Evolutionary conservation across 129 eudicot species (phyloP).

Genomic region (Dittrichia graveolens): DNA sequence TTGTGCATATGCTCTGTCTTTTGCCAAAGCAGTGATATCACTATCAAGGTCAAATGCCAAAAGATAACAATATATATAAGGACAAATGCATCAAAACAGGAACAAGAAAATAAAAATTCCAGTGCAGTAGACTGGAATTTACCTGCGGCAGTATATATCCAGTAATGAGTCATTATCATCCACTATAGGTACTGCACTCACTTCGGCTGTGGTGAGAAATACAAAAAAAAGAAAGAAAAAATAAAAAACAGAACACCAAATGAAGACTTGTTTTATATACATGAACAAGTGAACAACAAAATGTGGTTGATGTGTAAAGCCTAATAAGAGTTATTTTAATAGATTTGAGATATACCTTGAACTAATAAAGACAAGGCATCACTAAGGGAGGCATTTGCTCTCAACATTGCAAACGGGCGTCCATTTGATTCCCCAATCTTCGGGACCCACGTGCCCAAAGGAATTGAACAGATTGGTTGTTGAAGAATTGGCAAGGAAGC

Average conservation of each 20-base stretch:
- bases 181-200: constrained; percentile 89
- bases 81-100: constrained; percentile 3
- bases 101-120: constrained; percentile 10
- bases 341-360: constrained; percentile 47
- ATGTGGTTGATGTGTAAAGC: too few species aligned
- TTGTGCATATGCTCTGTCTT: constrained; percentile 81
- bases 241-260: not conserved
- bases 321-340: too few species aligned
- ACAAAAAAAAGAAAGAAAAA: not conserved
- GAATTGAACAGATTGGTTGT: constrained; percentile 74
- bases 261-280: not conserved
- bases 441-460: constrained; percentile 93
- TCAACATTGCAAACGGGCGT: constrained; percentile 68
- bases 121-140: not conserved
- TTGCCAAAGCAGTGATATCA: constrained; percentile 91
- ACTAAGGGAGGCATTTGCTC: constrained; percentile 78
- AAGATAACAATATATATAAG: not conserved
- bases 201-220: constrained; percentile 60
- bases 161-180: constrained; percentile 85
- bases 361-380: constrained; percentile 66
- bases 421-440: constrained; percentile 68
- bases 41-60: constrained; percentile 49
- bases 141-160: constrained; percentile 89
- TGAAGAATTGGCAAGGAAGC: constrained; percentile 80
- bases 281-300: not conserved